A percentile compares a stretch with the other conserved stretches of the same genome.
These are phyloP conservation scores for Plasmodium vivax DNA, from an alignment of 169 alveolate species.

Conservation along the genomic window DNA sequence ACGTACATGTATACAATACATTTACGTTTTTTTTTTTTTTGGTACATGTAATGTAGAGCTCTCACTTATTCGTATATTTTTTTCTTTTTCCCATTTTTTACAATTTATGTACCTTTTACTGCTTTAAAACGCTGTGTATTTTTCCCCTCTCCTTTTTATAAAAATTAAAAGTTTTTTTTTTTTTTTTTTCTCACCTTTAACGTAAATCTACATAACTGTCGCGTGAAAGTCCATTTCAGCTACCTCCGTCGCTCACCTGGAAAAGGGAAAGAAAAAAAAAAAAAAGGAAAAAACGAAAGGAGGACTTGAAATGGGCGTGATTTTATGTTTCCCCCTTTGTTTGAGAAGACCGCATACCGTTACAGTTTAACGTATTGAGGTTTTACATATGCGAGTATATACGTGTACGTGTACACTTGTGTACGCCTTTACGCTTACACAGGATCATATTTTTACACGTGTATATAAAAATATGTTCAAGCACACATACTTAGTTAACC, in stretches of 20 bases:
- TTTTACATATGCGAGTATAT: neutral
- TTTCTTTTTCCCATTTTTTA: neutral
- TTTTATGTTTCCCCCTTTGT: neutral
- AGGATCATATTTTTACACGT: neutral
- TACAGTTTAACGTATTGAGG: neutral
- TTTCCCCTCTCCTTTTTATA: neutral
- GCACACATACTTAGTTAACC: neutral
- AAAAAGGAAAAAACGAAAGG: neutral
- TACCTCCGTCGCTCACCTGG: neutral
- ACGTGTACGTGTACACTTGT: neutral
- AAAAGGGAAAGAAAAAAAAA: neutral
- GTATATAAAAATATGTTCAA: neutral
- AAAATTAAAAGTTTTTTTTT: neutral
- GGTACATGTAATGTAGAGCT: neutral
- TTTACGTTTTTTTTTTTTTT: neutral
- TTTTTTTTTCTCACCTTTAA: neutral
- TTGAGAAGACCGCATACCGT: neutral
- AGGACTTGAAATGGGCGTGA: neutral
- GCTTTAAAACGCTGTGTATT: conserved; percentile 14
- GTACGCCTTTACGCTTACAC: neutral
- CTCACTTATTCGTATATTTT: neutral
- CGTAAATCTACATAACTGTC: neutral
- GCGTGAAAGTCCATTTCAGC: neutral
- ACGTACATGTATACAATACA: neutral
- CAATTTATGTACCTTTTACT: neutral